A percentile compares a stretch with the other conserved stretches of the same genome.
These are phyloP conservation scores for Candida sphagnicola DNA, from an alignment of 805 yeast genomes.

Conservation along the genomic window DNA sequence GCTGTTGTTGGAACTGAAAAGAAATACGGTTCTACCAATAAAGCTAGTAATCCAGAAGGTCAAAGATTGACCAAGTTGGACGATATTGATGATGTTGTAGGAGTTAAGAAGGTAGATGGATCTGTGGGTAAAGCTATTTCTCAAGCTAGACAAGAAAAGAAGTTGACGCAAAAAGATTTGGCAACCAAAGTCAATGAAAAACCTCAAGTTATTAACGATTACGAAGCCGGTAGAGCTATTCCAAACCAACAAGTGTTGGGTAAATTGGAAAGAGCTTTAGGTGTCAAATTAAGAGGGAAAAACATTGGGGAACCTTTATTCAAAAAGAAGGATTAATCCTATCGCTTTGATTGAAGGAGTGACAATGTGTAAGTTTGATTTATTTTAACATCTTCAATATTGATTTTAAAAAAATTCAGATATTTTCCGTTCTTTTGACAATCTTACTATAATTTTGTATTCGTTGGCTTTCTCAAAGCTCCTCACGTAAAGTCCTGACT, in stretches of 20 bases:
- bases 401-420: too few relatives aligned
- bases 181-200: slow-evolving; percentile 95
- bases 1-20: slow-evolving; percentile 87
- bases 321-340: slow-evolving; percentile 43
- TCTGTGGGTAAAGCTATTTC: slow-evolving; percentile 85
- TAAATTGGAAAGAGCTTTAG: slow-evolving; percentile 89
- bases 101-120: slow-evolving; percentile 82
- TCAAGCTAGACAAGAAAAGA: slow-evolving; percentile 82
- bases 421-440: too few relatives aligned
- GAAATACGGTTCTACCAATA: slow-evolving; percentile 70
- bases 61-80: slow-evolving; percentile 93
- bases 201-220: slow-evolving; percentile 91
- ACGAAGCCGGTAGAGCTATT: slow-evolving; percentile 93
- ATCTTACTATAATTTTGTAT: not conserved
- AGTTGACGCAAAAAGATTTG: slow-evolving; percentile 89
- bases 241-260: slow-evolving; percentile 94
- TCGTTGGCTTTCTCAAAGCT: not conserved
- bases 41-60: slow-evolving; percentile 75
- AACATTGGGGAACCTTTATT: slow-evolving; percentile 87
- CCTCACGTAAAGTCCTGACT: not conserved
- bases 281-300: slow-evolving; percentile 94
- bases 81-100: slow-evolving; percentile 88
- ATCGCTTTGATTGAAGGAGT: too few relatives aligned
- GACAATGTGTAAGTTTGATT: too few relatives aligned
- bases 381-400: too few relatives aligned